Evolutionary conservation across 2,329 filamentous ascomycete genomes (phyloP), one percentile per base, ranked within the genome.

Genomic region (Fusarium luffae): DNA sequence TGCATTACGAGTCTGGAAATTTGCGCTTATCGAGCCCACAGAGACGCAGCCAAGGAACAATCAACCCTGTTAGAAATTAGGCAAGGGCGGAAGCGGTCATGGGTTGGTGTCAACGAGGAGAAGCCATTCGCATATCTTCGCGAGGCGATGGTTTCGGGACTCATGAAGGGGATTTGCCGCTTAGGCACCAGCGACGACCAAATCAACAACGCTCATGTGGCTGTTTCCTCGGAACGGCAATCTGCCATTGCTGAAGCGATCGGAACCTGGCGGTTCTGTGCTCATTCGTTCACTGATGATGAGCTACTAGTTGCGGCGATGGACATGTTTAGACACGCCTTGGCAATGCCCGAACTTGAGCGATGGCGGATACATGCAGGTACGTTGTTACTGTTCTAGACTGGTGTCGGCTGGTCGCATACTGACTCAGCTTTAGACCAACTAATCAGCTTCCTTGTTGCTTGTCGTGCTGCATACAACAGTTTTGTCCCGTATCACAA

Each of bases 401-500:
- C n/a, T 60, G 59, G 40, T 55, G 43, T 54, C 56, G 66, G 52
- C 28, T 59, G 48, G 49, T 37, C 44, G 44, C 59, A 69, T 78
- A 74, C 83, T 87, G 78, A 86, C 80, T 74, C 63, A 65, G 68
- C 63, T 55, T 69, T 44, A 93, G 93, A 92, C 73, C 91, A 97
- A 78, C 85, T 99, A 28, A 91, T 92, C 70, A 90, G 89, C 56
- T 98, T 97, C 76, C 85, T 98, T 65, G 87, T 97, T 68, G 94
- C 94, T 55, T 96, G 94, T 76, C 91, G 95, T 66, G 90, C 92
- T 49, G 93, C 96, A n/a, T 99, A 99, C 82, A 98, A 98, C 79
- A 92, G 89, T 62, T 97, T 97, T 79, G 94, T 98, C 37, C 92
- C 95, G 23, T 99, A 98, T 77, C 96, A 99, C 84, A 99, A 99